Base-by-base conservation (phyloP, 2,329 filamentous ascomycete genomes). In the Colletotrichum musicola region DNA sequence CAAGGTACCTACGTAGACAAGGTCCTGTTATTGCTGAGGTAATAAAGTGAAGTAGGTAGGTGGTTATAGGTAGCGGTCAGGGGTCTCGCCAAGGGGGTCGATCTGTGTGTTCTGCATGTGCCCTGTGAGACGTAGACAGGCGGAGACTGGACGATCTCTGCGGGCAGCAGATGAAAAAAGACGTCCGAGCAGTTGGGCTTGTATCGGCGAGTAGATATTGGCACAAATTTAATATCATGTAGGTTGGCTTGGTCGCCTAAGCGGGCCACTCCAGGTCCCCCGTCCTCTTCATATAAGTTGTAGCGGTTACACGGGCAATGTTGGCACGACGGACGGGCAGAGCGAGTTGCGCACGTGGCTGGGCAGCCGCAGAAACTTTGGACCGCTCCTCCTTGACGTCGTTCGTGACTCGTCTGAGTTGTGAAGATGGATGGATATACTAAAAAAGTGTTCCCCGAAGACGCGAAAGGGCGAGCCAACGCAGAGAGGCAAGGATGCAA, bases 321-420 rank as follows among this genome's bases (percentile, higher is more conserved):
- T 2, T 35, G 10, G 6, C 30, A 35, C 30, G 12, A 10, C 30
- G 30, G 30, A 2, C 30, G 30, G 30, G 2, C 30, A 35, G 30
- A 50, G 12, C 27, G 49, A 44, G 50, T 14, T 40, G 42, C 51
- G 51, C 58, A 62, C 58, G 44, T 54, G 51, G 51, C 51, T n/a
- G 42, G 49, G 56, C 50, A 55, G n/a, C 44, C 35, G 53, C 46
- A 51, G 50, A 30, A 64, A 62, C 51, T 27, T 51, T 51, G 58
- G 38, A 35, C 22, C 25, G 16, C 46, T 58, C 25, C 44, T 64
- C 25, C 44, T 64, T 35, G 61, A 59, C 35, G 54, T 59, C 60
- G 60, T 54, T 50, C 60, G 61, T 64, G 64, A 68, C 64, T 68
- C 64, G 64, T 64, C 54, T 59, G 64, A 58, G 60, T 59, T 58